Percentiles rank a stretch among this genome's conserved stretches.
phyloP scores from a whole-genome alignment of 2,329 filamentous ascomycete species.

The Fusarium nurragi region DNA sequence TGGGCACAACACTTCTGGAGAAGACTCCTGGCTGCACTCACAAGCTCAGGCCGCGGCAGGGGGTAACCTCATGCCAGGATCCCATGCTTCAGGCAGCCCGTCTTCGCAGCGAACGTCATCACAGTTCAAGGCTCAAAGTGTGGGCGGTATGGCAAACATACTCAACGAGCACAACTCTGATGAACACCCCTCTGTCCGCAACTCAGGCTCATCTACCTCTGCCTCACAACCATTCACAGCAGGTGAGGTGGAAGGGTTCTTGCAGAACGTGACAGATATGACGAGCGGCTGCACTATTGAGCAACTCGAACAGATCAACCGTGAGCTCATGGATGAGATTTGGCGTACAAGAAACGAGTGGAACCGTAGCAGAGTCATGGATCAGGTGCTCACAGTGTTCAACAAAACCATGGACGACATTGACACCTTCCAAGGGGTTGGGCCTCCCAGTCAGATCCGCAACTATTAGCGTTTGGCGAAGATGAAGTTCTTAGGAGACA shows the following conservation, averaged over 20 bases:
- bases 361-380: conserved; percentile 80
- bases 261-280: conserved; percentile 69
- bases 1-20: conserved; percentile 61
- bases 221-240: conserved; percentile 58
- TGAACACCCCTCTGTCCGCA: conserved; percentile 45
- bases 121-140: conserved; percentile 47
- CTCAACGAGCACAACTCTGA: conserved; percentile 54
- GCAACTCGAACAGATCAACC: conserved; percentile 93
- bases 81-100: conserved; percentile 48
- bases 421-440: conserved; percentile 60
- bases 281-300: conserved; percentile 87
- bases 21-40: conserved; percentile 67
- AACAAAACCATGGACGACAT: conserved; percentile 79
- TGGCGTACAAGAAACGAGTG: conserved; percentile 84
- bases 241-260: conserved; percentile 66
- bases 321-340: conserved; percentile 87
- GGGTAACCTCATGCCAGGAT: conserved; percentile 46
- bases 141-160: conserved; percentile 47
- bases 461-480: conserved; percentile 16
- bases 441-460: conserved; percentile 55
- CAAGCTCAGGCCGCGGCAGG: conserved; percentile 65
- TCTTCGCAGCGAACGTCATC: conserved; percentile 49
- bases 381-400: conserved; percentile 73
- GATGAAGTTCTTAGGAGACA: background rate
- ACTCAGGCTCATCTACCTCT: conserved; percentile 53